Conservation (phyloP, 1,139 yeast species). For the Yamadazyma jaroonii region DNA sequence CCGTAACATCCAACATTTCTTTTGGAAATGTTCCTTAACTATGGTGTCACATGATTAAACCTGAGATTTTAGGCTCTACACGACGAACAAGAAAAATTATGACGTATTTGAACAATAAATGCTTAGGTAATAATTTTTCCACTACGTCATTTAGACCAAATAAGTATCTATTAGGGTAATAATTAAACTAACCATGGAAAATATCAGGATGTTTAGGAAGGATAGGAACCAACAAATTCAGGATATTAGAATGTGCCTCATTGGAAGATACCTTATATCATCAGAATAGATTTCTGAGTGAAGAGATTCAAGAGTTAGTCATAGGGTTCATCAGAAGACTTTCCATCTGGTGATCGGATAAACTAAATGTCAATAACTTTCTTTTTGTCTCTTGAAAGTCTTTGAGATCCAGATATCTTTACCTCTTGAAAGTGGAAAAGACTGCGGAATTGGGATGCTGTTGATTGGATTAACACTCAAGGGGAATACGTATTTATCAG, state of each 20-base stretch:
- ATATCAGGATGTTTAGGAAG: no score
- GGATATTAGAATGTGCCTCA: no score
- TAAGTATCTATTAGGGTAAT: neutral
- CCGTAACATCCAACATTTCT: neutral
- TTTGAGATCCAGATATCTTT: neutral
- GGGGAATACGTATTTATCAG: no score
- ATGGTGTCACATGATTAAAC: neutral
- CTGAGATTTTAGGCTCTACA: no score
- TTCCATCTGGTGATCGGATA: conserved; percentile 1
- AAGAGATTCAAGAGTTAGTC: no score
- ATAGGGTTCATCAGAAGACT: no score
- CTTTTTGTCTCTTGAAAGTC: neutral
- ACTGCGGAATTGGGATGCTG: no score
- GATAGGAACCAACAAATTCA: no score
- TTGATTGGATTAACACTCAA: no score
- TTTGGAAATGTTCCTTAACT: neutral
- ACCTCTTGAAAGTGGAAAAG: no score
- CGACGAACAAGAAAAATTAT: neutral
- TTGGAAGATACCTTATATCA: no score
- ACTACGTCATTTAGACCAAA: conserved; percentile 1
- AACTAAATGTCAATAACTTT: neutral
- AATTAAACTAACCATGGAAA: neutral
- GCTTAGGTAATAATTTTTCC: neutral
- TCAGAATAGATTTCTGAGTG: no score
- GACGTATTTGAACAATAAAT: neutral